Evolutionary conservation across 176 grass and related monocot species (phyloP).

Genomic region (Oryza officinalis): DNA sequence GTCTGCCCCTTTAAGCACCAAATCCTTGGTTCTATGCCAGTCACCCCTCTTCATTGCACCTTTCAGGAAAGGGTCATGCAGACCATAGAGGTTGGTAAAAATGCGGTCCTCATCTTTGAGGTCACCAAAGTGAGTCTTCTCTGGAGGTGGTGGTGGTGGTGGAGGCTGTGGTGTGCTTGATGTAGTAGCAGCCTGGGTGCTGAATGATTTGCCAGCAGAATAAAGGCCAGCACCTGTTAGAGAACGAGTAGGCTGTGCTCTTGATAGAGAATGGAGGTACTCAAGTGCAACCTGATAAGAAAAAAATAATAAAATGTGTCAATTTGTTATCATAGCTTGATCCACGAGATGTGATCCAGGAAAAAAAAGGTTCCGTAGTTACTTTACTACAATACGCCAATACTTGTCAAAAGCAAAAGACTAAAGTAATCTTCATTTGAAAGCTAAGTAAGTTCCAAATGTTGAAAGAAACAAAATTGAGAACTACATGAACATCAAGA

Average conservation of each 20-base stretch:
- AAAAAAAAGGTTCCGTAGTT: neutral
- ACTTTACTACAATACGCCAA: neutral
- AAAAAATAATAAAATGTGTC: neutral
- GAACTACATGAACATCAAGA: neutral
- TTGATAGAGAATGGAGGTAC: slow-evolving; percentile 46
- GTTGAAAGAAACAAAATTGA: neutral
- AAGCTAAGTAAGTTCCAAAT: neutral
- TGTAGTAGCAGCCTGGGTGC: slow-evolving; percentile 61
- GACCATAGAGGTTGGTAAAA: slow-evolving; percentile 86
- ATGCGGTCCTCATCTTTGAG: slow-evolving; percentile 84
- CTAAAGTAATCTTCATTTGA: neutral
- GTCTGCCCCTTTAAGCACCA: slow-evolving; percentile 80
- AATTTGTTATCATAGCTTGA: slow-evolving; percentile 9
- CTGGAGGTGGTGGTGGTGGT: slow-evolving; percentile 72
- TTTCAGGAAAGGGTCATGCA: slow-evolving; percentile 93
- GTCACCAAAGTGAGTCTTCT: slow-evolving; percentile 83
- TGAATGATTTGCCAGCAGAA: slow-evolving; percentile 56
- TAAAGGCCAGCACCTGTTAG: slow-evolving; percentile 33
- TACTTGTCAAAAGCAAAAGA: neutral
- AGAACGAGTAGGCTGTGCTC: slow-evolving; percentile 42
- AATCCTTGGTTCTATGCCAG: slow-evolving; percentile 87
- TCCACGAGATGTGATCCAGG: neutral
- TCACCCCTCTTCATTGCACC: slow-evolving; percentile 88
- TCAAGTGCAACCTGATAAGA: slow-evolving; percentile 39
- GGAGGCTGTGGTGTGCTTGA: slow-evolving; percentile 71